Conservation (phyloP, 768 basidiomycete species). For the Neoboletus brunneissimus region DNA sequence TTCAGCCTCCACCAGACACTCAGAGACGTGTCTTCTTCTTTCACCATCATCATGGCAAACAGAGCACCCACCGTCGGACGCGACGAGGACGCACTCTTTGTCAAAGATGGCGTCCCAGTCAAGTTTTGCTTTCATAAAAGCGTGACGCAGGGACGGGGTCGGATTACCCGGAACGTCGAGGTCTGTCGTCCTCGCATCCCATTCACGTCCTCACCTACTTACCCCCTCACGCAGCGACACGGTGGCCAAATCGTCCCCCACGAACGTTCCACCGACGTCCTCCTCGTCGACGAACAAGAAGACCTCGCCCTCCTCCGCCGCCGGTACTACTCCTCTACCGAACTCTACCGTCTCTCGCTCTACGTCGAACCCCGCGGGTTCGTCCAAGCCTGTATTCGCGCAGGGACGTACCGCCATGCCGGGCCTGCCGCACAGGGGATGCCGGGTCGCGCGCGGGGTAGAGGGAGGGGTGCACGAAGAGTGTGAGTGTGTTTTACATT, state of each 20-base stretch:
- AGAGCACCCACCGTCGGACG: background rate
- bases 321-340: constrained; percentile 24
- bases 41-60: background rate
- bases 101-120: constrained; percentile 21
- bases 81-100: constrained; percentile 18
- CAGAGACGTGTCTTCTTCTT: background rate
- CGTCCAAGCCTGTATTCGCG: constrained; percentile 21
- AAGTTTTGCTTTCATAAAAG: constrained; percentile 30
- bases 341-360: constrained; percentile 15
- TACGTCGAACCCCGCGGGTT: constrained; percentile 28
- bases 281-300: constrained; percentile 30
- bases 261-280: constrained; percentile 22
- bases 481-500: constrained; percentile 6
- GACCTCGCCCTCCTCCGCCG: constrained; percentile 25
- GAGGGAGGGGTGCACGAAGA: background rate
- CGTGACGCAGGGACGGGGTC: constrained; percentile 19
- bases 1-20: constrained; percentile 1
- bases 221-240: constrained; percentile 8
- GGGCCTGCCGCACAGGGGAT: constrained; percentile 9
- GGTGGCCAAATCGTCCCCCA: constrained; percentile 19
- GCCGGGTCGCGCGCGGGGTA: constrained; percentile 20
- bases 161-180: constrained; percentile 21
- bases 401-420: constrained; percentile 12
- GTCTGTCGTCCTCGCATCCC: constrained; percentile 3
- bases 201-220: no score